Conservation (phyloP, 148 eudicot species). For the Heliosperma pusillum region DNA sequence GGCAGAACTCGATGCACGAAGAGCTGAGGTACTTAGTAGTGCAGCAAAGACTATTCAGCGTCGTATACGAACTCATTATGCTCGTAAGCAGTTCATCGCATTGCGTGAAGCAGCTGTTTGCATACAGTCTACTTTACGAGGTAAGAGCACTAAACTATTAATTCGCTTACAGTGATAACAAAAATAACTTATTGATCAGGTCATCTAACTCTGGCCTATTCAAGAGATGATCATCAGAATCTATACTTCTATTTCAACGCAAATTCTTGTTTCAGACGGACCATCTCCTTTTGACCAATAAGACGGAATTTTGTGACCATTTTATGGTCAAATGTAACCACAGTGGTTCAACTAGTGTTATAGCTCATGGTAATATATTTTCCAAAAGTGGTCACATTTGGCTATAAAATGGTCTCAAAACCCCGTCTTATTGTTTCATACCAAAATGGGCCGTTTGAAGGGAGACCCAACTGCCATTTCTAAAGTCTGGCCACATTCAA, state of each 20-base stretch:
- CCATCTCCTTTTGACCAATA: no score
- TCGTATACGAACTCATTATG: slow-evolving; percentile 72
- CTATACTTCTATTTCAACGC: neutral
- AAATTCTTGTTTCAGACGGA: no score
- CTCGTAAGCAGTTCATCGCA: slow-evolving; percentile 67
- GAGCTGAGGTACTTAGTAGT: slow-evolving; percentile 74
- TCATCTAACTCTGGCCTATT: slow-evolving; percentile 3
- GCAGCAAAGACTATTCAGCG: slow-evolving; percentile 90
- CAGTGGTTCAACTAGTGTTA: no score
- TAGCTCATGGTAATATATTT: no score
- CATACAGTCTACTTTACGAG: slow-evolving; percentile 68
- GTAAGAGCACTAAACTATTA: slow-evolving; percentile 37
- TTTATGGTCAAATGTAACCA: no score
- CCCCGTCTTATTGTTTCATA: no score
- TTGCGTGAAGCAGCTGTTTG: slow-evolving; percentile 53
- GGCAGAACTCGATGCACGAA: slow-evolving; percentile 96
- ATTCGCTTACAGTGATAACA: slow-evolving; percentile 4
- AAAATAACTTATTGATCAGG: neutral
- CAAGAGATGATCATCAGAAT: slow-evolving; percentile 8
- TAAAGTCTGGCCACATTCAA: neutral
- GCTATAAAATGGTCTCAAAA: no score
- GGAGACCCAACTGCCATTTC: no score
- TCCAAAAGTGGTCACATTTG: no score
- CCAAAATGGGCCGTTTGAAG: no score
- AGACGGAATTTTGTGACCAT: no score